Evolutionary conservation across 352 stramenopile genomes (phyloP), one percentile per base, ranked within the genome.

Genomic region (Pythium sp.): DNA sequence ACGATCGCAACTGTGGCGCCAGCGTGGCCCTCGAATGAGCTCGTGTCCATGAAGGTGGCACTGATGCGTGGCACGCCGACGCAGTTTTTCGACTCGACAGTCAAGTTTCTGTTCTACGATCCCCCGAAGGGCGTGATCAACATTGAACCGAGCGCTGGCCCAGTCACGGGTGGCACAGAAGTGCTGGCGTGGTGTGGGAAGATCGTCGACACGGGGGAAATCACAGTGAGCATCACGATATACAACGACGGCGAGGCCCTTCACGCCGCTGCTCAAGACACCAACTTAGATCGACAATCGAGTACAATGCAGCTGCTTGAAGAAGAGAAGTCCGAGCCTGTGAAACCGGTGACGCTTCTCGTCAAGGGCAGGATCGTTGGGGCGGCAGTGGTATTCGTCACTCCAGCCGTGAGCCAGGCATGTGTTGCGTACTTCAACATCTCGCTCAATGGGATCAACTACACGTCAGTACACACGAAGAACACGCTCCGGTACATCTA

Each of bases 61-160:
- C 38, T 91, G 2, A 56, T 72, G 0, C 61, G 58, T 32, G 58
- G 71, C 0, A 47, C 71, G 0, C 67, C 66, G 0, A 62, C 77
- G 20, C 55, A 81, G 22, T 92, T 89, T 51, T 69, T 75, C 5
- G 67, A 80, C 26, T 81, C 82, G 8, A 72, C 53, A 2, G 70
- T 90, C 20, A 77, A 88, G 30, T 92, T 89, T 58, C 64, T 92
- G 18, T 92, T 91, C 32, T 92, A 92, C 58, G 81, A 92, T 28
- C 84, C 82, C 2, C 84, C 84, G 0, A 68, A 89, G n/a, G 84
- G 82, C 0, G 58, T 82, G 32, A 92, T 91, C 56, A 78, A 64
- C 6, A 83, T 92, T 36, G 80, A 90, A 20, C 84, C 84, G 30
- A 60, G 70, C 11, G 84, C 82, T 18, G 84, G 84, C 6, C 84